Conservation (phyloP, 352 stramenopile species). For the Globisporangium recalcitrans region DNA sequence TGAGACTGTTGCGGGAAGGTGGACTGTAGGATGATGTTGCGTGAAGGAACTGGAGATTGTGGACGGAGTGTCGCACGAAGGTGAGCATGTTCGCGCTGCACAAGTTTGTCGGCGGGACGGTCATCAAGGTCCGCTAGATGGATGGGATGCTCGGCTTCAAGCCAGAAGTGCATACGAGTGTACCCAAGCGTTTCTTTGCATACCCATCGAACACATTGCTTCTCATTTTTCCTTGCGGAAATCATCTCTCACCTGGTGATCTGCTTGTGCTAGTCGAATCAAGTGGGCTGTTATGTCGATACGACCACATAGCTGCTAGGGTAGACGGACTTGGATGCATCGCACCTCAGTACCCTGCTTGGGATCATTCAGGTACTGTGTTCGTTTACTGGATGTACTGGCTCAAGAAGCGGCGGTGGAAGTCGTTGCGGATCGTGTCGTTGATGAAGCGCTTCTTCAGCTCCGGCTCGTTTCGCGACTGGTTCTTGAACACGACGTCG, state of each 20-base stretch:
- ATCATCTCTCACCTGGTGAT: neutral
- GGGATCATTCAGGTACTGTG: neutral
- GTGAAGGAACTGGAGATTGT: neutral
- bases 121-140: conserved; percentile 62
- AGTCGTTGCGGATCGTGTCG: conserved; percentile 99
- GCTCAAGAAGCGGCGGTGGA: conserved; percentile 98
- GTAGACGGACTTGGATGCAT: neutral
- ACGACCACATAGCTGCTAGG: neutral
- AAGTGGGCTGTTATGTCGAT: too few relatives aligned
- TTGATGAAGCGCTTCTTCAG: conserved; percentile 99
- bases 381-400: conserved; percentile 89
- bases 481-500: conserved; percentile 99
- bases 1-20: too few relatives aligned
- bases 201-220: conserved; percentile 5
- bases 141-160: neutral
- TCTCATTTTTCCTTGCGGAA: conserved; percentile 3
- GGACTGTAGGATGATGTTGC: too few relatives aligned
- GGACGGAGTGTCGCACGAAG: neutral
- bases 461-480: conserved; percentile 92
- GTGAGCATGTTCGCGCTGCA: conserved; percentile 24
- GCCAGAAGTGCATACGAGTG: neutral
- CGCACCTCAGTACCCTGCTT: neutral
- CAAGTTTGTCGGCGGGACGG: conserved; percentile 67
- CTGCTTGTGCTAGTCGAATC: too few relatives aligned
- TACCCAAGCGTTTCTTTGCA: conserved; percentile 4